Evolutionary conservation across 1,284 basidiomycete species (phyloP).

Genomic region (Abortiporus biennis): DNA sequence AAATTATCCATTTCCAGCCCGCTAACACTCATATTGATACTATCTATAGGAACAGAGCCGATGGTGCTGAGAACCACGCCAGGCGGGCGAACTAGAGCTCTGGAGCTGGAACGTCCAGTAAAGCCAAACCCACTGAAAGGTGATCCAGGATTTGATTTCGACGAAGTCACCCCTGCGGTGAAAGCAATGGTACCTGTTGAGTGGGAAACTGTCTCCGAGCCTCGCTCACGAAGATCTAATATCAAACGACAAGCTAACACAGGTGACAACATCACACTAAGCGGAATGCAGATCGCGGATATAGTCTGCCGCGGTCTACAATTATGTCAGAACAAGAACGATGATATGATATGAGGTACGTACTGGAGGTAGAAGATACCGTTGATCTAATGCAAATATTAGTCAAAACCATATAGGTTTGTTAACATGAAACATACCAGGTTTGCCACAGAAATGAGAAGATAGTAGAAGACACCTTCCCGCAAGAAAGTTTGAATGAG

Average conservation of each 20-base stretch:
- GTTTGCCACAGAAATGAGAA: slow-evolving; percentile 76
- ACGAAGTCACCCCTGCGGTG: slow-evolving; percentile 23
- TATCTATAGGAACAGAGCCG: slow-evolving; percentile 46
- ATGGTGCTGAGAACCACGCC: slow-evolving; percentile 65
- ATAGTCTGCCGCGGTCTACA: slow-evolving; percentile 69
- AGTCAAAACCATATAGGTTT: slow-evolving; percentile 2
- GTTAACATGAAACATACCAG: slow-evolving; percentile 30
- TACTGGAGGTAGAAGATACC: slow-evolving; percentile 80
- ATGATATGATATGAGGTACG: slow-evolving; percentile 16
- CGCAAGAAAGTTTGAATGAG: slow-evolving; percentile 78
- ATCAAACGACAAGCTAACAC: slow-evolving; percentile 73
- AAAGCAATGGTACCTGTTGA: slow-evolving; percentile 38
- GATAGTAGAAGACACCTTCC: slow-evolving; percentile 78
- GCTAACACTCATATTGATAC: slow-evolving; percentile 24
- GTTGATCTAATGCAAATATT: slow-evolving; percentile 41
- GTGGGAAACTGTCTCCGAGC: slow-evolving; percentile 65
- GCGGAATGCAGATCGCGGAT: slow-evolving; percentile 79
- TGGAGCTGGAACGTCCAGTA: slow-evolving; percentile 28
- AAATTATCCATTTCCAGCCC: slow-evolving; percentile 45
- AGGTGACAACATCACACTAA: slow-evolving; percentile 80
- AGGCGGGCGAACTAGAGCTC: slow-evolving; percentile 21
- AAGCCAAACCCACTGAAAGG: slow-evolving; percentile 26
- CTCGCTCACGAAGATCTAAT: slow-evolving; percentile 69
- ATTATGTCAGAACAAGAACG: slow-evolving; percentile 5
- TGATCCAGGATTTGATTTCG: slow-evolving; percentile 24